Base-by-base conservation (phyloP, 2,329 filamentous ascomycete species). In the Pezicula carpinea region DNA sequence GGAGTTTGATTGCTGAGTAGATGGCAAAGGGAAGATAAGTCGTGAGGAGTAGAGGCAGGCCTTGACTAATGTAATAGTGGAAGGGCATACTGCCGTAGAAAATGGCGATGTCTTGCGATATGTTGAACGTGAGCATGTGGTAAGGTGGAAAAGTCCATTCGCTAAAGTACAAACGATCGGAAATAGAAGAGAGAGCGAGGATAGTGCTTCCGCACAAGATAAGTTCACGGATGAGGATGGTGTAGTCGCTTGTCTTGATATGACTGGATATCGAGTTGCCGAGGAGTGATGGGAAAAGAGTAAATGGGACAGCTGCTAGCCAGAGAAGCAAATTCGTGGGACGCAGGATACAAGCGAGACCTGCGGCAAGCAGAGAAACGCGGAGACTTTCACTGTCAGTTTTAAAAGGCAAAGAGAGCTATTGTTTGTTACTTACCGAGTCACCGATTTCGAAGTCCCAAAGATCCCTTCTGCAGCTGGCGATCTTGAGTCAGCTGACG, bases 31-130 rank as follows among this genome's bases (percentile, higher is more conserved):
- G 91, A 2, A 96, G 71, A 35, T 82, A 82, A 1, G 89, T 91
- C 7, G 86, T 96, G 26, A 93, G 83, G 5, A 96, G 79, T 0
- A 97, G 76, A 2, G 93, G 92, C 21, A 96, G 75, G 4, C 90
- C 93, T 68, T 99, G 91, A 0, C 87, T 85, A 23, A 95, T 68
- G 65, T 96, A 99, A 70, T 97, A 99, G 66, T 96, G 90, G 77
- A 85, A 85, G 52, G 89, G 82, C 67, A 95, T 97, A 40, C 74
- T 79, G 18, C 93, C 93, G 64, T 99, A 99, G 67, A 97, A 97
- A 40, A 92, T 80, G 21, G 93, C 89, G 5, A 99, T 76, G 6
- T 87, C 87, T 65, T 95, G 86, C 17, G 84, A 80, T 46, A 99
- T 76, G 69, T 99, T 99, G 74, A 96, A 92, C 62, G 92, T 80